phyloP scores from a whole-genome alignment of 2,329 filamentous ascomycete species.

The Fusarium sp. region DNA sequence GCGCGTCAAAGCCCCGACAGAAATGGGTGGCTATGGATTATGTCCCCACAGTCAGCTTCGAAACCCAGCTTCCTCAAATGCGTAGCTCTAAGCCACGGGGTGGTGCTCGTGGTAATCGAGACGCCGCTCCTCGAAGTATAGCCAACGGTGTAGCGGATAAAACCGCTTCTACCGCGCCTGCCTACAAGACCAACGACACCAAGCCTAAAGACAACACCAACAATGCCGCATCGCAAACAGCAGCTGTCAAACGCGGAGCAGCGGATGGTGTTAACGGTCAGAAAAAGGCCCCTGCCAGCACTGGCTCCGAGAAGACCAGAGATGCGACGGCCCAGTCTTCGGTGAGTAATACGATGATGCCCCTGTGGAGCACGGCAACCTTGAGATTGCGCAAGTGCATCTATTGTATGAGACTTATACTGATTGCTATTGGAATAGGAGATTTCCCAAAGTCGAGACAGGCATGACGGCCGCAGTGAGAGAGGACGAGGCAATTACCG shows the following conservation, averaged over 20 bases:
- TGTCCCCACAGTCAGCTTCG: constrained; percentile 85
- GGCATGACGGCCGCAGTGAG: constrained; percentile 52
- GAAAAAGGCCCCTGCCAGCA: constrained; percentile 54
- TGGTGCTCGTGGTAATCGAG: constrained; percentile 54
- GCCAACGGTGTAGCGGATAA: constrained; percentile 51
- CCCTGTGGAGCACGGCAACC: neutral
- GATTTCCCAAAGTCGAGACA: constrained; percentile 42
- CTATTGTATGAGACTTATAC: neutral
- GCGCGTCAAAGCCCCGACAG: constrained; percentile 60
- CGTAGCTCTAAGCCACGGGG: constrained; percentile 62
- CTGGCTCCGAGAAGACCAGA: constrained; percentile 54
- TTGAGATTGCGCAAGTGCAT: neutral
- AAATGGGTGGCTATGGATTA: constrained; percentile 88
- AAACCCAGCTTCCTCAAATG: constrained; percentile 75
- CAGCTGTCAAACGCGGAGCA: constrained; percentile 56
- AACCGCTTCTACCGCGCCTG: constrained; percentile 40
- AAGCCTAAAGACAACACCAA: constrained; percentile 52
- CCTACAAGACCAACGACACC: constrained; percentile 47
- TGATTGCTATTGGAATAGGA: constrained; percentile 37
- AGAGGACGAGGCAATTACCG: constrained; percentile 57
- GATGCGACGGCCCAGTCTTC: constrained; percentile 46
- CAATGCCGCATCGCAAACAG: constrained; percentile 49
- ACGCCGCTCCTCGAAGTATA: constrained; percentile 50
- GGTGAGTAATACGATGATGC: constrained; percentile 49
- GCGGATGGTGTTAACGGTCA: constrained; percentile 52